phyloP scores from a whole-genome alignment of 768 basidiomycete species.

The Amanita rubescens region DNA sequence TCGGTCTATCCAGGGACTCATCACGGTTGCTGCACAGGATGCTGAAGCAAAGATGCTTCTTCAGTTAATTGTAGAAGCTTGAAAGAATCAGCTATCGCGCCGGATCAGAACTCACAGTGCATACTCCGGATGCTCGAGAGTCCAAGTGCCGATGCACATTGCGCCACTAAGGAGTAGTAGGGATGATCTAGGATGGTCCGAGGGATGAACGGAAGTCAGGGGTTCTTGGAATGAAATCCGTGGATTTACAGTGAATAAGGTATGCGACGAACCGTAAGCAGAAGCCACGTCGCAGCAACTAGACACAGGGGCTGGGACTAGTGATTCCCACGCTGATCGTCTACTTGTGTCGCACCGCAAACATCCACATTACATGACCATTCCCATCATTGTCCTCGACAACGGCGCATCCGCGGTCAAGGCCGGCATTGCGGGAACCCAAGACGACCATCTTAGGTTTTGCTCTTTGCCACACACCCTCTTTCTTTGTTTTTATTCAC shows the following conservation, averaged over 20 bases:
- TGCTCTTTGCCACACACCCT: background rate
- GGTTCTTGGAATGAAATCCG: constrained; percentile 17
- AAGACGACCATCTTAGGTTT: constrained; percentile 16
- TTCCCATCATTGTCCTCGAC: constrained; percentile 61
- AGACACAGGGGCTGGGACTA: background rate
- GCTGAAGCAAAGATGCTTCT: constrained; percentile 27
- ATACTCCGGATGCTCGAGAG: constrained; percentile 69
- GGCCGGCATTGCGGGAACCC: constrained; percentile 42
- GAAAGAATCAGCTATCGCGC: constrained; percentile 5
- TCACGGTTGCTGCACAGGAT: constrained; percentile 75
- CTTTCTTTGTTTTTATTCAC: constrained; percentile 9
- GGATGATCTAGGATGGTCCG: constrained; percentile 14
- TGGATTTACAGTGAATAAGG: constrained; percentile 21
- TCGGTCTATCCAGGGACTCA: constrained; percentile 63
- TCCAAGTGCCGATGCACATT: constrained; percentile 76
- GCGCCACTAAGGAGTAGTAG: constrained; percentile 11
- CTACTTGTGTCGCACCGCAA: constrained; percentile 7
- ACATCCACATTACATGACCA: constrained; percentile 24
- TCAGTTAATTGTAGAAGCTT: constrained; percentile 6
- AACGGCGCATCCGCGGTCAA: constrained; percentile 87
- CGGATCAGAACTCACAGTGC: constrained; percentile 51
- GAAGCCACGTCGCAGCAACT: constrained; percentile 10
- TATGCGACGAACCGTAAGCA: constrained; percentile 12
- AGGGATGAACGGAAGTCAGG: constrained; percentile 12
- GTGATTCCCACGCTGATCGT: background rate